phyloP scores from a whole-genome alignment of 192 early-diverging fungal genomes.

The Gonapodya prolifera region DNA sequence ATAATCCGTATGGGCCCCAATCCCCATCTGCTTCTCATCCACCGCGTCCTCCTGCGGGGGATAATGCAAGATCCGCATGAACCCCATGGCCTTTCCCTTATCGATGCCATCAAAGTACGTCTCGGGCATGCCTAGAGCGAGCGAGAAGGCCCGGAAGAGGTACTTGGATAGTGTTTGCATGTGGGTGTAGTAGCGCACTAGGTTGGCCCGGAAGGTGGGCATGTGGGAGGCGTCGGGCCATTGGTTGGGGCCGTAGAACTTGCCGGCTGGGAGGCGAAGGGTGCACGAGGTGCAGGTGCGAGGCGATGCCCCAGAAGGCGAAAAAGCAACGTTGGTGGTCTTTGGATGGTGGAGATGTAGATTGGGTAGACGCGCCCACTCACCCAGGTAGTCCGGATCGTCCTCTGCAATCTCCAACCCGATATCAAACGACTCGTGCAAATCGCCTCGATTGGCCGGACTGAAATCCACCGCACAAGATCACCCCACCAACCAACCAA shows the following conservation, averaged over 20 bases:
- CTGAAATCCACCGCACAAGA: not conserved
- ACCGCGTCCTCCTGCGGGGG: not conserved
- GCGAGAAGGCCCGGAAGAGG: not conserved
- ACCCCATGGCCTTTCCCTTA: not conserved
- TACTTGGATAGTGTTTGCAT: not conserved
- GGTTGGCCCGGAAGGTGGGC: not conserved
- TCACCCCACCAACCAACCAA: not conserved
- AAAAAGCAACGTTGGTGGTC: no score
- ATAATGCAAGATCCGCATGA: not conserved
- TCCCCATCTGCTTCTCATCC: not conserved
- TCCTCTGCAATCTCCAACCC: not conserved
- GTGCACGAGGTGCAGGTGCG: not conserved
- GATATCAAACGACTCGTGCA: slow-evolving; percentile 1
- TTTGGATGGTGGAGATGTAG: no score
- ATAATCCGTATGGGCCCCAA: slow-evolving; percentile 1
- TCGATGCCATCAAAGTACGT: not conserved
- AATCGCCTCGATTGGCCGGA: not conserved
- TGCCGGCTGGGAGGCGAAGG: not conserved
- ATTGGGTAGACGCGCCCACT: no score
- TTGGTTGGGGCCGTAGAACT: not conserved
- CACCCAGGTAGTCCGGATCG: not conserved
- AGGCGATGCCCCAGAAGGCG: no score
- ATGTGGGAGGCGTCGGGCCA: not conserved
- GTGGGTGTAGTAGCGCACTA: not conserved
- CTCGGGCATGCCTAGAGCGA: slow-evolving; percentile 1